phyloP scores from a whole-genome alignment of 257 asterid species.

The Penstemon davidsonii region DNA sequence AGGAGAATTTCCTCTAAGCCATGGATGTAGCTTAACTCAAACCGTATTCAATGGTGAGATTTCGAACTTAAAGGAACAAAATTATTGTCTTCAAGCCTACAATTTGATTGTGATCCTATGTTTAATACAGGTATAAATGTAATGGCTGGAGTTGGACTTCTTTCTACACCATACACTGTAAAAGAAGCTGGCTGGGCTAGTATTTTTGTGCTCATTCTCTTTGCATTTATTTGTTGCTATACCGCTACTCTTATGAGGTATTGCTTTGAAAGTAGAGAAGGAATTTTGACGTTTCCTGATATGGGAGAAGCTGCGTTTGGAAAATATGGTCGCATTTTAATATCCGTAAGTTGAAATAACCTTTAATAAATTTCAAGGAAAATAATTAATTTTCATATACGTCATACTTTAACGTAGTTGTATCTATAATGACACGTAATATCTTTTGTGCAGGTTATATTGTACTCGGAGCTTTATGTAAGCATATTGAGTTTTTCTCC shows the following conservation, averaged over 20 bases:
- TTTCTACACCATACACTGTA: slow-evolving; percentile 68
- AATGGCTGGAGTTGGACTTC: slow-evolving; percentile 85
- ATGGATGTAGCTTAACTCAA: slow-evolving; percentile 72
- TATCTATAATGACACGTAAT: slow-evolving; percentile 5
- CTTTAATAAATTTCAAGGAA: not conserved
- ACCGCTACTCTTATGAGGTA: slow-evolving; percentile 76
- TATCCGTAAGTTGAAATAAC: slow-evolving; percentile 55
- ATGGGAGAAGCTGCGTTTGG: slow-evolving; percentile 93
- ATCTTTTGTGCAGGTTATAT: slow-evolving; percentile 58
- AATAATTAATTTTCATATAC: too few species aligned
- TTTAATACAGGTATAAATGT: slow-evolving; percentile 58
- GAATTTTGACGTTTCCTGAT: slow-evolving; percentile 70
- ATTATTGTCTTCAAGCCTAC: not conserved
- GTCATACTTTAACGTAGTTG: not conserved
- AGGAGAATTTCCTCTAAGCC: slow-evolving; percentile 63
- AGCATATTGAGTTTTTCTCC: slow-evolving; percentile 29
- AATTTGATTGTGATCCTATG: not conserved
- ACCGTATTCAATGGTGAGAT: slow-evolving; percentile 75
- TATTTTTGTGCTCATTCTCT: slow-evolving; percentile 52
- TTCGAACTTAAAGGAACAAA: not conserved
- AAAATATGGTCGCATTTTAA: slow-evolving; percentile 59
- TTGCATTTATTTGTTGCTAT: slow-evolving; percentile 75
- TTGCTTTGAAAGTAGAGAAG: slow-evolving; percentile 71
- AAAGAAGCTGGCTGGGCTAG: slow-evolving; percentile 84
- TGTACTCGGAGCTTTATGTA: slow-evolving; percentile 84